A percentile compares a stretch with the other conserved stretches of the same genome.
phyloP scores from a whole-genome alignment of 2,329 filamentous ascomycete species.

The Coleophoma cylindrospora region DNA sequence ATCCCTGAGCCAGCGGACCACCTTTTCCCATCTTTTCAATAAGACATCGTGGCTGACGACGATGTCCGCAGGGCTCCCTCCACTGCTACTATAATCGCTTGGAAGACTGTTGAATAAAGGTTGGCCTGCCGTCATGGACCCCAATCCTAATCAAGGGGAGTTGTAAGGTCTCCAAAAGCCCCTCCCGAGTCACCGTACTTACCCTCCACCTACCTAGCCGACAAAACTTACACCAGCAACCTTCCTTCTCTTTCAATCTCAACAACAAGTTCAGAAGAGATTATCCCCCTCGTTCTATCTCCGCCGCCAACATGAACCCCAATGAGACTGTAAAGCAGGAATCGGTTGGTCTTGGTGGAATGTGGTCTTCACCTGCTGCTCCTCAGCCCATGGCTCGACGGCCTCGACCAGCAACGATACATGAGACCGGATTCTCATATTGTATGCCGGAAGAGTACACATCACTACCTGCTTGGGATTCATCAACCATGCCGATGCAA shows the following conservation, averaged over 20 bases:
- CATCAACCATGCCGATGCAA: constrained; percentile 46
- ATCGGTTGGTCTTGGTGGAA: constrained; percentile 35
- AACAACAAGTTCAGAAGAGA: constrained; percentile 44
- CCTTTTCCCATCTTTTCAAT: constrained; percentile 11
- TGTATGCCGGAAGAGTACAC: constrained; percentile 49
- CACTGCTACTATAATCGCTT: not conserved
- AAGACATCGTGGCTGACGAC: constrained; percentile 24
- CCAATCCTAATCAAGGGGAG: constrained; percentile 37
- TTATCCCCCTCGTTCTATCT: constrained; percentile 36
- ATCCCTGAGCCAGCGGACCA: constrained; percentile 16
- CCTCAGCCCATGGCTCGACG: constrained; percentile 35
- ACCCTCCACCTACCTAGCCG: too few relatives aligned
- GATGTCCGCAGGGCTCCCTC: constrained; percentile 17
- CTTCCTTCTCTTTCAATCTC: constrained; percentile 44
- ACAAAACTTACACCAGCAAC: constrained; percentile 28
- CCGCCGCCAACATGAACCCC: constrained; percentile 44
- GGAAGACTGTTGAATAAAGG: constrained; percentile 14
- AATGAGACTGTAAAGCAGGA: constrained; percentile 45
- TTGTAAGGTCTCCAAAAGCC: constrained; percentile 38
- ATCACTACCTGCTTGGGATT: constrained; percentile 51
- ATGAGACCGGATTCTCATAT: constrained; percentile 54
- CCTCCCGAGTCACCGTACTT: constrained; percentile 14
- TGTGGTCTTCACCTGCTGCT: constrained; percentile 52
- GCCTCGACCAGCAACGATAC: constrained; percentile 53
- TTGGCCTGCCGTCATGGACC: constrained; percentile 40